Percentiles rank a stretch among this genome's conserved stretches.
Conservation (phyloP, 2,329 filamentous ascomycete species). For the Alternaria novae-zelandiae region DNA sequence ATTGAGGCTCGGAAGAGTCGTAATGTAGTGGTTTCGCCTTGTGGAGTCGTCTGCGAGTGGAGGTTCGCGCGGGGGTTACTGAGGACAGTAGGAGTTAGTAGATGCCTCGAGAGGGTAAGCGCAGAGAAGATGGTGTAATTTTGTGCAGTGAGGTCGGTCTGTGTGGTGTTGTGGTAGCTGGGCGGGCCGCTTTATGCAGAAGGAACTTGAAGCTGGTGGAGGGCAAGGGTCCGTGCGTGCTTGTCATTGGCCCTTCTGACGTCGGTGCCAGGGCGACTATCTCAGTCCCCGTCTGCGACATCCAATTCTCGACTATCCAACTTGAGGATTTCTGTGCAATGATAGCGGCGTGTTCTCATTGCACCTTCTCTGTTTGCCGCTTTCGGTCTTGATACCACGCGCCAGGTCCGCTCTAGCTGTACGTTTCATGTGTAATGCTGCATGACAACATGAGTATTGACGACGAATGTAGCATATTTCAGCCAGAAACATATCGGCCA, state of each 20-base stretch:
- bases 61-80: slow-evolving; percentile 16
- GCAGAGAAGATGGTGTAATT: slow-evolving; percentile 23
- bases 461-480: neutral
- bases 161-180: slow-evolving; percentile 34
- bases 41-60: slow-evolving; percentile 17
- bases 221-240: slow-evolving; percentile 25
- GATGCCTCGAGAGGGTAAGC: slow-evolving; percentile 12
- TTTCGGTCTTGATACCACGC: slow-evolving; percentile 20
- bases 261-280: slow-evolving; percentile 10
- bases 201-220: slow-evolving; percentile 33
- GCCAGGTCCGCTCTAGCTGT: neutral
- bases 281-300: neutral
- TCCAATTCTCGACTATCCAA: neutral
- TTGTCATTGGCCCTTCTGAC: slow-evolving; percentile 30
- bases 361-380: slow-evolving; percentile 24
- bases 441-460: neutral
- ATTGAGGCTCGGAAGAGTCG: slow-evolving; percentile 12
- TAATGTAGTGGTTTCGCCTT: slow-evolving; percentile 16
- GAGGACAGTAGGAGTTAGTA: slow-evolving; percentile 11
- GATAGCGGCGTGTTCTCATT: neutral
- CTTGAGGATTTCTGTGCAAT: neutral
- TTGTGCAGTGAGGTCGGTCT: slow-evolving; percentile 28
- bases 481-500: neutral
- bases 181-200: slow-evolving; percentile 40
- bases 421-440: neutral